phyloP scores from a whole-genome alignment of 805 yeast genomes.

The Kodamaea hsintzibuensis region DNA sequence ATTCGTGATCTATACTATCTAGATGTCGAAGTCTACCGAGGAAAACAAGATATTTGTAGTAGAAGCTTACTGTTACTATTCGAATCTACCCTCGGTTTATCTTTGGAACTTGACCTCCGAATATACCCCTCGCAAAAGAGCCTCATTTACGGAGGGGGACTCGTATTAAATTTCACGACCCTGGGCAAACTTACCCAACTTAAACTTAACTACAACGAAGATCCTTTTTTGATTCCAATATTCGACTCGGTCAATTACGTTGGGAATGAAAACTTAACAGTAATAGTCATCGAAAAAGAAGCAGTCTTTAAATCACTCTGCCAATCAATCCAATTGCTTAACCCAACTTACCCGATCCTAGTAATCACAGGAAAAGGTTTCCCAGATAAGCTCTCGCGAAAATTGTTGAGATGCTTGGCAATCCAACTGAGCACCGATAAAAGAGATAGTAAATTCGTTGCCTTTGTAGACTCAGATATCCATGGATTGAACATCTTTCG shows the following conservation, averaged over 20 bases:
- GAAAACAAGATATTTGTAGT: constrained; percentile 44
- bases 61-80: constrained; percentile 36
- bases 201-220: constrained; percentile 4
- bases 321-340: constrained; percentile 14
- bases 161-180: neutral
- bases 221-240: constrained; percentile 30
- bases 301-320: constrained; percentile 40
- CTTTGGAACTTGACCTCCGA: constrained; percentile 37
- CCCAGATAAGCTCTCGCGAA: constrained; percentile 58
- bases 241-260: constrained; percentile 8
- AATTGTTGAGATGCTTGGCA: constrained; percentile 30
- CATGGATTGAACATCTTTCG: constrained; percentile 57
- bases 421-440: constrained; percentile 20
- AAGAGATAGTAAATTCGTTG: constrained; percentile 41
- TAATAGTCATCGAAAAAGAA: constrained; percentile 39
- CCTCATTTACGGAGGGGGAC: constrained; percentile 39
- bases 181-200: neutral
- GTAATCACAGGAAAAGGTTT: constrained; percentile 67
- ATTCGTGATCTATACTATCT: constrained; percentile 60
- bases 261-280: neutral
- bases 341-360: neutral
- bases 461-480: constrained; percentile 64
- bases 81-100: constrained; percentile 36
- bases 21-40: constrained; percentile 51
- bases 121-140: constrained; percentile 61